Percentiles rank a stretch among this genome's conserved stretches.
Conservation (phyloP, 164 flowering plant genomes). For the Chloranthus sessilifolius region DNA sequence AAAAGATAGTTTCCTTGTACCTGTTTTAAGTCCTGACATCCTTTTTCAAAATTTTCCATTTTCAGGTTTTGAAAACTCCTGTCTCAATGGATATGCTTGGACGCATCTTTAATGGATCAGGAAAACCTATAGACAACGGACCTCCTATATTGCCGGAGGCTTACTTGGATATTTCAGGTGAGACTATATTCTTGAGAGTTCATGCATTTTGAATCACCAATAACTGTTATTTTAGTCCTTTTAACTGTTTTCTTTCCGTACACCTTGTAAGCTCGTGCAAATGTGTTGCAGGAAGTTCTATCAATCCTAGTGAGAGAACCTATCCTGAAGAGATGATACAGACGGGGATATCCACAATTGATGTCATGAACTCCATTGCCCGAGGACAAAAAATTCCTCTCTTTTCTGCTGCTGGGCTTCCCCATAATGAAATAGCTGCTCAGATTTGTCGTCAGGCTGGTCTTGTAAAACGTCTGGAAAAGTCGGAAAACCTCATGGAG, state of each 20-base stretch:
- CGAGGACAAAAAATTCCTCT: constrained; percentile 98
- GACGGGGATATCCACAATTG: constrained; percentile 97
- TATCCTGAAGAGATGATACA: constrained; percentile 99
- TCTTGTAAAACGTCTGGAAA: constrained; percentile 82
- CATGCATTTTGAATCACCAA: neutral
- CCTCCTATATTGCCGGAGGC: constrained; percentile 98
- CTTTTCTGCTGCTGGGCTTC: constrained; percentile 99
- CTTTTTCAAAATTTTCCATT: constrained; percentile 4
- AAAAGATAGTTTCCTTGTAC: too few relatives aligned
- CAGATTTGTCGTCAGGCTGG: constrained; percentile 99
- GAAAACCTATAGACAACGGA: constrained; percentile 98
- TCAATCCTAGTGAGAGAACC: constrained; percentile 98
- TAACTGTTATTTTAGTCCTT: neutral
- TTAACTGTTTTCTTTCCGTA: neutral
- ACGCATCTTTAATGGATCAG: constrained; percentile 98
- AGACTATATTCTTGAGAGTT: constrained; percentile 5
- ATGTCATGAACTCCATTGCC: constrained; percentile 99
- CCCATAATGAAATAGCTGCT: constrained; percentile 98
- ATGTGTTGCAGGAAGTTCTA: constrained; percentile 71
- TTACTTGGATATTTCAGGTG: constrained; percentile 95
- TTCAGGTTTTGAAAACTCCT: constrained; percentile 94
- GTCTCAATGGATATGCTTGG: constrained; percentile 99
- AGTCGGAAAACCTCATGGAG: constrained; percentile 60
- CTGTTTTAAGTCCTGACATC: neutral
- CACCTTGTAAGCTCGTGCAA: neutral